phyloP scores from a whole-genome alignment of 2,329 filamentous ascomycete species.

The Paraphaeosphaeria minitans region DNA sequence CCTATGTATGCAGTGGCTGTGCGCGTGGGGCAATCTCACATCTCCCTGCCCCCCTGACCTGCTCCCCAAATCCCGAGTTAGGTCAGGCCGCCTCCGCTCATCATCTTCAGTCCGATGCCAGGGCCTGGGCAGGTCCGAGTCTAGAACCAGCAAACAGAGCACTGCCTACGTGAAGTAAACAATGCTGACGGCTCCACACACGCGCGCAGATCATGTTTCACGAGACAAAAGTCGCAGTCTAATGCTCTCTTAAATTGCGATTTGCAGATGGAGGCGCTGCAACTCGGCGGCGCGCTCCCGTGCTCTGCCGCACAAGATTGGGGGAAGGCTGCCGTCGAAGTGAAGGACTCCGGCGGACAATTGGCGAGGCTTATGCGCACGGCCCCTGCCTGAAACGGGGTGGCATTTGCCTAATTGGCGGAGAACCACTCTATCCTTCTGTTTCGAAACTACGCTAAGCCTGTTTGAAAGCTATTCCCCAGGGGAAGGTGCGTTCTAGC shows the following conservation, averaged over 20 bases:
- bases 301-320: constrained; percentile 1
- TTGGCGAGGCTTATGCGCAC: constrained; percentile 10
- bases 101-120: constrained; percentile 6
- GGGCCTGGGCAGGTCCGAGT: not conserved
- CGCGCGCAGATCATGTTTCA: not conserved
- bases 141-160: not conserved
- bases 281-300: constrained; percentile 3
- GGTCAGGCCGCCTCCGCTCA: constrained; percentile 7
- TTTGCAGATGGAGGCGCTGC: not conserved
- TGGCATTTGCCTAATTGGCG: constrained; percentile 22
- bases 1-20: constrained; percentile 9
- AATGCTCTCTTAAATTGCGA: not conserved
- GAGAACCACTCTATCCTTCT: constrained; percentile 17
- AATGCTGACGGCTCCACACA: not conserved
- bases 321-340: constrained; percentile 3
- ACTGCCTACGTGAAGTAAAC: no score
- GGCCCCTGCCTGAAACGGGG: constrained; percentile 12
- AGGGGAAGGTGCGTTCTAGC: constrained; percentile 22
- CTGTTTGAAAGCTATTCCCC: constrained; percentile 5
- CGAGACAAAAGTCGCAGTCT: not conserved
- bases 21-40: constrained; percentile 5
- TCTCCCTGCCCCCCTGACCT: constrained; percentile 1
- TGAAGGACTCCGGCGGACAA: constrained; percentile 22
- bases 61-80: constrained; percentile 1
- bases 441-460: constrained; percentile 32